These are phyloP conservation scores for Xylariales sp. DNA, from an alignment of 2,329 filamentous ascomycete genomes.

Conservation along the genomic window DNA sequence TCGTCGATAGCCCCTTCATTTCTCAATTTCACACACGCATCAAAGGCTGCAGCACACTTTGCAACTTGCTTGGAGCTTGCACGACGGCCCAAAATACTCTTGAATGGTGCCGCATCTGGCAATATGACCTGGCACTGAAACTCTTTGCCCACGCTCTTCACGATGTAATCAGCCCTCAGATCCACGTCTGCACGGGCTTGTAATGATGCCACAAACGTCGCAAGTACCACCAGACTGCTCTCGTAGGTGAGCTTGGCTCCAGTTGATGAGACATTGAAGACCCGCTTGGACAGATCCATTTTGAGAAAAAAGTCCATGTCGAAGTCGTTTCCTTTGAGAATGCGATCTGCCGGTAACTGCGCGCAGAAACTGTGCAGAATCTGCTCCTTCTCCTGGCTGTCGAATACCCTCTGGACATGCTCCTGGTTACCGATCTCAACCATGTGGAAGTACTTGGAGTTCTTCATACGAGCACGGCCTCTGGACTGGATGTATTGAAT, in stretches of 20 bases:
- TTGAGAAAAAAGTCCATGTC: conserved; percentile 52
- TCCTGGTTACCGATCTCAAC: conserved; percentile 63
- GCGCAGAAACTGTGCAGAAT: conserved; percentile 73
- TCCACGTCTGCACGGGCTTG: conserved; percentile 37
- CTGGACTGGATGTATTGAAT: conserved; percentile 95
- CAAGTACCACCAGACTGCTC: conserved; percentile 66
- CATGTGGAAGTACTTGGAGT: conserved; percentile 84
- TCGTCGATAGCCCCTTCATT: conserved; percentile 65
- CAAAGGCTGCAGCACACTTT: conserved; percentile 85
- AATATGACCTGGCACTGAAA: conserved; percentile 77
- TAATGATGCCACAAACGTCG: conserved; percentile 68
- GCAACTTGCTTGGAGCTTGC: conserved; percentile 70
- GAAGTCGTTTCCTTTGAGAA: conserved; percentile 56
- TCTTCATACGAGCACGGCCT: conserved; percentile 72
- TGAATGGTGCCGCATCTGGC: conserved; percentile 69
- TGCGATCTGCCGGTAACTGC: conserved; percentile 67
- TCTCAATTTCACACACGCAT: conserved; percentile 68
- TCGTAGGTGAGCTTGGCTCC: conserved; percentile 76
- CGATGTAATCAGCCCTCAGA: conserved; percentile 53
- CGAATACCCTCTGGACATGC: conserved; percentile 52
- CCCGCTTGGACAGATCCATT: conserved; percentile 43
- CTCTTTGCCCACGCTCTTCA: conserved; percentile 49
- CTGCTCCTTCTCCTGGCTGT: conserved; percentile 56
- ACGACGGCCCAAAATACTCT: conserved; percentile 57
- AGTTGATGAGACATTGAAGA: conserved; percentile 58